Evolutionary conservation across 108 stramenopile genomes (phyloP).

Genomic region (Cyclotella baltica): DNA sequence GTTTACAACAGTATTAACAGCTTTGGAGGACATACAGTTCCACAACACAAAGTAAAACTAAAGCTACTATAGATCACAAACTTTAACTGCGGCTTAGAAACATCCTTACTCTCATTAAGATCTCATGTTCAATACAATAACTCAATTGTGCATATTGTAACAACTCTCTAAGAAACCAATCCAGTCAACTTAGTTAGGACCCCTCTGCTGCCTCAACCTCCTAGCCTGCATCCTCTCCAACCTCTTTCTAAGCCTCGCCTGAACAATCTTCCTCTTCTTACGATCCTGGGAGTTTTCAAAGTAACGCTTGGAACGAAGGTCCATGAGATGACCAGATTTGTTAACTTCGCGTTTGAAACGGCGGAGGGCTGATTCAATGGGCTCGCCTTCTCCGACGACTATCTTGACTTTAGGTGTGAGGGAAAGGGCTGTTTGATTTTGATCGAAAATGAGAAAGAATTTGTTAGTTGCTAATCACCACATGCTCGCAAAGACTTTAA

Average conservation of each 20-base stretch:
- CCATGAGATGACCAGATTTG: slow-evolving; percentile 92
- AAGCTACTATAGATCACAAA: too few relatives aligned
- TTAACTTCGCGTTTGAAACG: slow-evolving; percentile 92
- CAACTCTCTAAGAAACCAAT: neutral
- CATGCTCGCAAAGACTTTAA: too few relatives aligned
- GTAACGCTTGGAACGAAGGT: slow-evolving; percentile 86
- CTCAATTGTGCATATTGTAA: too few relatives aligned
- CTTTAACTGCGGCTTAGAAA: too few relatives aligned
- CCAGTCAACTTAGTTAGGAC: slow-evolving; percentile 18
- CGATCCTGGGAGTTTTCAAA: slow-evolving; percentile 91
- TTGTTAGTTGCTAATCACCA: neutral
- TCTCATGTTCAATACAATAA: too few relatives aligned
- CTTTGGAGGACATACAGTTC: too few relatives aligned
- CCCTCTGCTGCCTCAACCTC: slow-evolving; percentile 66
- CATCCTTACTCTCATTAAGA: too few relatives aligned
- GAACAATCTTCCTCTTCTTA: slow-evolving; percentile 91
- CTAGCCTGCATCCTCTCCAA: slow-evolving; percentile 89
- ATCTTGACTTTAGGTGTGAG: slow-evolving; percentile 69
- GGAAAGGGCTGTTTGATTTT: neutral
- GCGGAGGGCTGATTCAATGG: slow-evolving; percentile 88
- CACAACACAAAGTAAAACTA: too few relatives aligned
- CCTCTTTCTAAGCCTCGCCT: slow-evolving; percentile 85
- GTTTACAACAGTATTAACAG: too few relatives aligned
- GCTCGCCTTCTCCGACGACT: slow-evolving; percentile 85
- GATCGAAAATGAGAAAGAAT: neutral